A percentile compares a stretch with the other conserved stretches of the same genome.
Conservation (phyloP, 495 filamentous ascomycete genomes). For the Penicillium angulare region DNA sequence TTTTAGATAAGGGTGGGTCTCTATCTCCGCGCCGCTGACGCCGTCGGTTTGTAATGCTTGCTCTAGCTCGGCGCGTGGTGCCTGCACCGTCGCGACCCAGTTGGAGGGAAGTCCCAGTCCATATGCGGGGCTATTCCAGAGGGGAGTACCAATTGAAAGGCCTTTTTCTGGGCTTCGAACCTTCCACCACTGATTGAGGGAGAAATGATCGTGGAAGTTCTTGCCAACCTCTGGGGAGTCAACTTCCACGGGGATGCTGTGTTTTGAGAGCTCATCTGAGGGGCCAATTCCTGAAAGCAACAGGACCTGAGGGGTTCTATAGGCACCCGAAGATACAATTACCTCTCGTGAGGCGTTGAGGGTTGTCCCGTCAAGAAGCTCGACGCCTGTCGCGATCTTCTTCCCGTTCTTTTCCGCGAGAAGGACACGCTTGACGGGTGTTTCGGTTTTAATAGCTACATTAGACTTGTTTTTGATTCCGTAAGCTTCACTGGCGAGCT, state of each 20-base stretch:
- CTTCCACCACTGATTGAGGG: slow-evolving; percentile 34
- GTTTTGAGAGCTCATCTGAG: slow-evolving; percentile 16
- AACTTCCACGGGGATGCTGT: slow-evolving; percentile 10
- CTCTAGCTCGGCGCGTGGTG: slow-evolving; percentile 14
- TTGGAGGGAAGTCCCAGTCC: slow-evolving; percentile 27
- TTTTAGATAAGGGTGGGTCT: slow-evolving; percentile 15
- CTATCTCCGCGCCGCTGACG: neutral
- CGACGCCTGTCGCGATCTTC: neutral
- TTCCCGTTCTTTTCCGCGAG: neutral
- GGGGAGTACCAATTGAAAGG: slow-evolving; percentile 19
- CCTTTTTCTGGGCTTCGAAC: slow-evolving; percentile 34
- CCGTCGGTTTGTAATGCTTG: slow-evolving; percentile 33
- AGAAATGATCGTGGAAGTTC: slow-evolving; percentile 36
- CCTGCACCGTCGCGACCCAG: slow-evolving; percentile 17
- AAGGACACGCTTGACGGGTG: neutral
- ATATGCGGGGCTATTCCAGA: slow-evolving; percentile 21
- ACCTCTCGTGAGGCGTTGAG: slow-evolving; percentile 4
- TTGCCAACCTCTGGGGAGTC: slow-evolving; percentile 33
- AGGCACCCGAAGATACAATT: slow-evolving; percentile 4
- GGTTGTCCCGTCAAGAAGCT: neutral
- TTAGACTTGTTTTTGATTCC: neutral
- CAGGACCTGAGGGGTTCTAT: slow-evolving; percentile 34
- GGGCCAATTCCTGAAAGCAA: slow-evolving; percentile 40
- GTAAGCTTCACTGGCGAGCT: neutral
- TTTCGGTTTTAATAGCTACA: slow-evolving; percentile 3